Base-by-base conservation (phyloP, 140 eudicot species). In the Cichorium intybus region DNA sequence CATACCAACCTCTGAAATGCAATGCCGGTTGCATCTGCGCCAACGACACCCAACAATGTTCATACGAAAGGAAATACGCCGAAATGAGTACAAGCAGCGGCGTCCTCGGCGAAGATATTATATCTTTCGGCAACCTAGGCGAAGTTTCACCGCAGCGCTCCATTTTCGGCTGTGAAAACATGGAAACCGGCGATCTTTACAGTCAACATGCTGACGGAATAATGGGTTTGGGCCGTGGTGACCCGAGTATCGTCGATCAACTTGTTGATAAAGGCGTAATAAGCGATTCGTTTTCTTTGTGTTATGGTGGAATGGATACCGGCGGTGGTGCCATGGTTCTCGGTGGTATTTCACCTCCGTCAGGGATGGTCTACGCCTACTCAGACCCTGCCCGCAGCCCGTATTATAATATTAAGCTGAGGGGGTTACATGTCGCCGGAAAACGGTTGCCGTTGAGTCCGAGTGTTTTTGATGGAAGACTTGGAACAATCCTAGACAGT, bases 241-340 rank as follows among this genome's bases (percentile, higher is more conserved):
- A 91, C 65, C 85, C 83, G n/a, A 88, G 98, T 78, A 70, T 93
- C 26, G 88, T 88, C 60, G 98, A 91, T 74, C 98, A 91, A 66
- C 98, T 91, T 54, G 96, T 91, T 77, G 84, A 88, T 18, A 81
- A 64, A 69, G 87, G 85, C 63, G 97, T 88, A 35, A 93, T 93
- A 27, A 80, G 82, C 51, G 85, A 93, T 79, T 85, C 97, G 3
- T 93, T 93, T 75, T 93, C 99, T 37, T 71, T 93, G 60, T 93
- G 99, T 60, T 88, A 93, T 76, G 99, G 99, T 53, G 97, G 99
- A 60, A 93, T 93, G 97, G 97, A 88, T 66, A 64, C 84, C 24
- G 88, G 99, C 68, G 99, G 99, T 73, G 99, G 99, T 55, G 90
- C 99, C 55, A 94, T 94, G 99, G 87, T 94, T 84, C 99, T 94